These are phyloP conservation scores for Talaromyces sp. DNA, from an alignment of 2,329 filamentous ascomycete species.

Conservation along the genomic window DNA sequence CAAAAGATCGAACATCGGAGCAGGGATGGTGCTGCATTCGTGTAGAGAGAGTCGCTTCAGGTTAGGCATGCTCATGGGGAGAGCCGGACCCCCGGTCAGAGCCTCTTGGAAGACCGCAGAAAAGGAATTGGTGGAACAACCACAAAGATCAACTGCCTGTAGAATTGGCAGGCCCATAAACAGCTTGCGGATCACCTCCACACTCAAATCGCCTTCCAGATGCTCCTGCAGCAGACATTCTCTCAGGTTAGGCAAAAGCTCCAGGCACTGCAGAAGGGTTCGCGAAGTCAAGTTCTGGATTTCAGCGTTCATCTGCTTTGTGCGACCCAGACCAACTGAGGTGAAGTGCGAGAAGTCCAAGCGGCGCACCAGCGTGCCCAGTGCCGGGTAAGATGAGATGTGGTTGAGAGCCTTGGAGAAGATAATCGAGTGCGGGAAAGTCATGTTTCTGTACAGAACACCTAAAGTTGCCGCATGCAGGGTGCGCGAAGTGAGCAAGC, in stretches of 20 bases:
- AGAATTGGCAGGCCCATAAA: constrained; percentile 68
- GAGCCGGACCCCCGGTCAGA: constrained; percentile 48
- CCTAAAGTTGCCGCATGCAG: constrained; percentile 73
- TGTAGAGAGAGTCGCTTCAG: constrained; percentile 74
- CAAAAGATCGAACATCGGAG: constrained; percentile 67
- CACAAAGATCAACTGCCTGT: constrained; percentile 74
- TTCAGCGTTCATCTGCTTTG: constrained; percentile 71
- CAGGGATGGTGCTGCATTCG: constrained; percentile 72
- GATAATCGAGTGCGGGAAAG: constrained; percentile 79
- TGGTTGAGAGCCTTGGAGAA: constrained; percentile 80
- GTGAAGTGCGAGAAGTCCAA: constrained; percentile 87
- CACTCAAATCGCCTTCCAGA: constrained; percentile 72
- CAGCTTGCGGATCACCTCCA: constrained; percentile 69
- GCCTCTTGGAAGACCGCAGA: constrained; percentile 64
- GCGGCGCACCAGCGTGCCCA: constrained; percentile 75
- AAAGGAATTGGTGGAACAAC: constrained; percentile 70
- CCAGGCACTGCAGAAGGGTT: constrained; percentile 71
- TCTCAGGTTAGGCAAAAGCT: constrained; percentile 71
- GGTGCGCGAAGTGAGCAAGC: constrained; percentile 74
- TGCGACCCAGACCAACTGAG: constrained; percentile 74
- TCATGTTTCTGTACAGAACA: constrained; percentile 77
- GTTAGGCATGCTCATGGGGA: constrained; percentile 58
- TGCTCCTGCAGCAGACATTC: constrained; percentile 83
- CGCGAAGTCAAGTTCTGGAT: constrained; percentile 75
- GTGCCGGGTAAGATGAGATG: constrained; percentile 65